Evolutionary conservation across 768 basidiomycete genomes (phyloP), one percentile per base, ranked within the genome.

Genomic region (Neoboletus brunneissimus): DNA sequence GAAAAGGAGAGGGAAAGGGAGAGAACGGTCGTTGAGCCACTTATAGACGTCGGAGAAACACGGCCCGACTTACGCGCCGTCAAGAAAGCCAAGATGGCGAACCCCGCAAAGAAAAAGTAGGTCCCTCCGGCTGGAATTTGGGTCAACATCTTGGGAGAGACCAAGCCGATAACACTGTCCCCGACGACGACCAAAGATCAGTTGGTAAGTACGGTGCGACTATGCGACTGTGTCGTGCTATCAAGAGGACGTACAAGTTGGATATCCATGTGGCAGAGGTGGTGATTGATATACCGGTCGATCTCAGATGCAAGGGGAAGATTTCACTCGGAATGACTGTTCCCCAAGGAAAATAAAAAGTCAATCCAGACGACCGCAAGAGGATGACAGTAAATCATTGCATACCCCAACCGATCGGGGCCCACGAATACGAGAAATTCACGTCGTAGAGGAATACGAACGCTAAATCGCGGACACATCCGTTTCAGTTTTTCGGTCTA

Each of bases 251-350:
- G 9, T 55, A 71, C 70, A 71, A 73, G 51, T 75, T 77, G 29
- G 74, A 73, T 59, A 75, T 72, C 76, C 76, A 77, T 23, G 75
- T 76, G 1, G 69, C 62, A 11, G 77, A 78, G 7, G 77, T 74
- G 6, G 69, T 77, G 25, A 77, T 70, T 0, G 76, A 76, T 23
- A 77, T 73, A 29, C 76, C 76, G 15, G 74, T 77, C 8, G 75
- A 72, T 29, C 76, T 64, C 15, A 76, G 69, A 43, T 76, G 73
- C 35, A 77, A 56, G 20, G 76, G 76, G 44, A 77, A 77, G 35
- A 77, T 65, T 57, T 77, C 76, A 29, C 70, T 72, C 13, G 76
- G 75, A 45, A 77, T 66, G 12, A 77, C 72, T 69, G 60, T 71
- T 60, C 58, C 55, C 27, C 27, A 11, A 15, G 46, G 20, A 1